Conservation (phyloP, 768 basidiomycete species). For the Lentinula aciculospora region DNA sequence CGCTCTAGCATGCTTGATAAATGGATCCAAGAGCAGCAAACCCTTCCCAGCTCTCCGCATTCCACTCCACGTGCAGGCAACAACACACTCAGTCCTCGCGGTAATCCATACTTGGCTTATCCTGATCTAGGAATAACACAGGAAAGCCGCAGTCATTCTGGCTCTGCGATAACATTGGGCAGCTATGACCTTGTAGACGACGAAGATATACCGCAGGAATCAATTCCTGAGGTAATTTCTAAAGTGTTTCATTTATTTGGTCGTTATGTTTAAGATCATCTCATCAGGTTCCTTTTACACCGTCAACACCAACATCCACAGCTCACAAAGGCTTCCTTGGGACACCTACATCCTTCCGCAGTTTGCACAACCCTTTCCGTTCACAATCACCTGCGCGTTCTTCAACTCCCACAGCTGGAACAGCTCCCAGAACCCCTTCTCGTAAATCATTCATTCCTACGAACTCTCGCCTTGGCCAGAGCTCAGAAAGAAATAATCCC, state of each 20-base stretch:
- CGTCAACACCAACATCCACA: constrained; percentile 13
- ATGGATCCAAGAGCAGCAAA: constrained; percentile 49
- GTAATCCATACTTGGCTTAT: constrained; percentile 36
- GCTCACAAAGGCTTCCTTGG: constrained; percentile 28
- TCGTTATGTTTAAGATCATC: not conserved
- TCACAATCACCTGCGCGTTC: constrained; percentile 13
- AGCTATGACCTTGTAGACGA: constrained; percentile 49
- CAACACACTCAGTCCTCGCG: constrained; percentile 13
- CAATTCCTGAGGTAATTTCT: constrained; percentile 12
- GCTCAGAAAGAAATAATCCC: constrained; percentile 20
- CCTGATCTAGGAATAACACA: constrained; percentile 27
- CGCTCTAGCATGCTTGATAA: constrained; percentile 49
- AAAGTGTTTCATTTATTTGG: constrained; percentile 5
- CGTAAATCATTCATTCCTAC: constrained; percentile 41
- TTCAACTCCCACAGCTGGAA: constrained; percentile 9
- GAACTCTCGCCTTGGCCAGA: constrained; percentile 27
- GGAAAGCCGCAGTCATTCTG: constrained; percentile 13
- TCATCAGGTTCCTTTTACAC: not conserved
- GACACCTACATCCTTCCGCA: constrained; percentile 31
- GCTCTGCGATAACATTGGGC: constrained; percentile 29
- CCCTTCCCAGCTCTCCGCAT: constrained; percentile 6
- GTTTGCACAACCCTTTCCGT: constrained; percentile 9
- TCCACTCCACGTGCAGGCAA: constrained; percentile 10
- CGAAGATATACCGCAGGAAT: constrained; percentile 38
- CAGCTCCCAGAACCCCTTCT: constrained; percentile 36